Evolutionary conservation across 139 green algal genomes (phyloP), one percentile per base, ranked within the genome.

Genomic region (Gonium pectorale): DNA sequence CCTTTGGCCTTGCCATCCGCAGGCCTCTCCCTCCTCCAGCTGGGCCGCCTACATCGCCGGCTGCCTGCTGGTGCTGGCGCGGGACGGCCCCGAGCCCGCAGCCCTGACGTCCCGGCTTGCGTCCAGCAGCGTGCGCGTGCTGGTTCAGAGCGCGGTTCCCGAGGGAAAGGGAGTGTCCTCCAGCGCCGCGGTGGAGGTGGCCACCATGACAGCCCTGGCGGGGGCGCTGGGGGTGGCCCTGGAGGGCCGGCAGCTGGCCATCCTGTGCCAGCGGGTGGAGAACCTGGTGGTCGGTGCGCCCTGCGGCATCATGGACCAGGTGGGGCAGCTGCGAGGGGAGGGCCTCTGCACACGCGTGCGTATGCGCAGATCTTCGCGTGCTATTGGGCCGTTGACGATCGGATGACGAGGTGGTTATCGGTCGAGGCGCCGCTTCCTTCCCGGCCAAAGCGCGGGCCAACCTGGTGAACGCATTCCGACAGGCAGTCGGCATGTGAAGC

Each of bases 291-390:
- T 98, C 62, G 96, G 97, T 17, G 95, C 96, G 1, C 95, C 97
- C 0, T 99, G 97, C 82, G 97, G 97, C 29, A 89, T 99, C 22
- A 99, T 99, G 97, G 97, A 99, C 80, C 91, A 94, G 89, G 85
- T 71, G 68, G 40, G 26, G 13, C 2, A 3, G 38, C 2, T 35
- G 59, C 3, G 21, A 6, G 52, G 27, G 52, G 46, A 54, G 46
- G 46, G 46, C 46, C 46, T 54, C 11, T 54, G n/a, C n/a, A n/a
- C n/a, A n/a, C n/a, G n/a, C n/a, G n/a, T n/a, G n/a, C n/a, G n/a
- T n/a, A n/a, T n/a, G n/a, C n/a, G n/a, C n/a, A n/a, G n/a, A n/a
- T n/a, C n/a, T n/a, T n/a, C n/a, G n/a, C n/a, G n/a, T n/a, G n/a
- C n/a, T n/a, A n/a, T n/a, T n/a, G n/a, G n/a, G n/a, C n/a, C n/a